Conservation (phyloP, 495 filamentous ascomycete species). For the Parathielavia appendiculata region DNA sequence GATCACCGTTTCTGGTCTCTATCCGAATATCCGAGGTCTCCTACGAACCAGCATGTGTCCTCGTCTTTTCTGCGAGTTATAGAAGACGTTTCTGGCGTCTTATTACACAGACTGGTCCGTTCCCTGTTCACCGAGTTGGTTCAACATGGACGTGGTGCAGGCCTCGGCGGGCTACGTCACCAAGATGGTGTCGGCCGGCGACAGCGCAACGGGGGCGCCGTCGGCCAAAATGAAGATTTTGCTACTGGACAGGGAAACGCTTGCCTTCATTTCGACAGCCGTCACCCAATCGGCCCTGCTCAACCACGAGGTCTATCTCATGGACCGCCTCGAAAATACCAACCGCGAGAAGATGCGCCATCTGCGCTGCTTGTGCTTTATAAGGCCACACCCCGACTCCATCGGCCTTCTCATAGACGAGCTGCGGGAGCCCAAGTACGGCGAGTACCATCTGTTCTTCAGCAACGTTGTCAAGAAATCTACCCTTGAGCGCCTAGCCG, state of each 20-base stretch:
- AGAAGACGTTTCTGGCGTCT: not conserved
- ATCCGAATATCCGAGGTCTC: too few relatives aligned
- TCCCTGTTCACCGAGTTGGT: not conserved
- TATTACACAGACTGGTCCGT: not conserved
- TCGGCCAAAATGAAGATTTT: slow-evolving; percentile 98
- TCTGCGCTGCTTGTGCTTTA: slow-evolving; percentile 86
- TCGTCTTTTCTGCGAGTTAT: not conserved
- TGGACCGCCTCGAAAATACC: slow-evolving; percentile 86
- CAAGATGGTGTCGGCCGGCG: slow-evolving; percentile 91
- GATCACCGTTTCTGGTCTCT: too few relatives aligned
- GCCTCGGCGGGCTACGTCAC: slow-evolving; percentile 92
- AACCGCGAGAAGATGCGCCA: slow-evolving; percentile 97
- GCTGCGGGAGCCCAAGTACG: slow-evolving; percentile 92
- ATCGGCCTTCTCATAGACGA: slow-evolving; percentile 94
- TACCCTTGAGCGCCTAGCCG: slow-evolving; percentile 85
- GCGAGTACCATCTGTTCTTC: slow-evolving; percentile 95
- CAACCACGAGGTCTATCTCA: slow-evolving; percentile 95
- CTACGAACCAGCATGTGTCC: not conserved
- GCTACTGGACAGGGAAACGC: slow-evolving; percentile 89
- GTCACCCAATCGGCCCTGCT: slow-evolving; percentile 95
- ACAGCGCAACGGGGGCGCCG: slow-evolving; percentile 60
- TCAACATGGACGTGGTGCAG: slow-evolving; percentile 82
- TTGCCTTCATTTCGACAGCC: slow-evolving; percentile 86
- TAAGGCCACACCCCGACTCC: slow-evolving; percentile 84
- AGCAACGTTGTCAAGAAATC: slow-evolving; percentile 98